phyloP scores from a whole-genome alignment of 108 stramenopile genomes.

The Fragilaria crotonensis region DNA sequence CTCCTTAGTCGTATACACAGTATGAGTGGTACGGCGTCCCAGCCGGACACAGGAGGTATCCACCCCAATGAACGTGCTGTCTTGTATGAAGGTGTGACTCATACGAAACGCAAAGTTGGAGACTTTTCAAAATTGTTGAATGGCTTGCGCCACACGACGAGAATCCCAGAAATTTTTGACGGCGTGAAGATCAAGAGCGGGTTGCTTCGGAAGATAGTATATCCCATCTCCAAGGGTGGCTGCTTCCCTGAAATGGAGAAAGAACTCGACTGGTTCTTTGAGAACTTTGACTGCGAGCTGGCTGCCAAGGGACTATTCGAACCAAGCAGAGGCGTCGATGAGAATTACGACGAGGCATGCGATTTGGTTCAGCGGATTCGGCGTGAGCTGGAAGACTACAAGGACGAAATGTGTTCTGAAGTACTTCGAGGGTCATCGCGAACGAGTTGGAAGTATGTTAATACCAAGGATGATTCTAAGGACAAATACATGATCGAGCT shows the following conservation, averaged over 20 bases:
- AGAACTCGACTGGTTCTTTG: conserved; percentile 82
- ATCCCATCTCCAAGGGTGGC: conserved; percentile 65
- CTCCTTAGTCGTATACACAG: conserved; percentile 88
- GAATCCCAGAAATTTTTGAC: conserved; percentile 75
- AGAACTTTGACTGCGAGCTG: conserved; percentile 87
- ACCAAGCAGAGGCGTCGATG: conserved; percentile 83
- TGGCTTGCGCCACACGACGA: conserved; percentile 55
- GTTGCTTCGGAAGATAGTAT: conserved; percentile 65
- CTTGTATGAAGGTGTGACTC: conserved; percentile 86
- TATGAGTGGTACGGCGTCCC: conserved; percentile 52
- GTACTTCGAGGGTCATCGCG: conserved; percentile 39
- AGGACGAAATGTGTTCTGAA: conserved; percentile 65
- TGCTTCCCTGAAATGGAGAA: conserved; percentile 83
- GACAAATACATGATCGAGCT: conserved; percentile 95
- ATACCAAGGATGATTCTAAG: conserved; percentile 82
- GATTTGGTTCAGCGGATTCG: conserved; percentile 66
- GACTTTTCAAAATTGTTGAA: conserved; percentile 76
- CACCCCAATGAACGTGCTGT: conserved; percentile 96
- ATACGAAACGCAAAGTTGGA: conserved; percentile 91
- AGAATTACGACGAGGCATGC: conserved; percentile 87
- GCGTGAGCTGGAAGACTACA: conserved; percentile 72
- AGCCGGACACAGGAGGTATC: conserved; percentile 12
- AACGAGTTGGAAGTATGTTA: conserved; percentile 76
- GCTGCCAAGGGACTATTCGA: conserved; percentile 83
- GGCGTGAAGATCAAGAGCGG: conserved; percentile 57